A percentile compares a stretch with the other conserved stretches of the same genome.
These are phyloP conservation scores for Antitrichia curtipendula DNA, from an alignment of 225 moss, liverwort and hornwort genomes.

Conservation along the genomic window DNA sequence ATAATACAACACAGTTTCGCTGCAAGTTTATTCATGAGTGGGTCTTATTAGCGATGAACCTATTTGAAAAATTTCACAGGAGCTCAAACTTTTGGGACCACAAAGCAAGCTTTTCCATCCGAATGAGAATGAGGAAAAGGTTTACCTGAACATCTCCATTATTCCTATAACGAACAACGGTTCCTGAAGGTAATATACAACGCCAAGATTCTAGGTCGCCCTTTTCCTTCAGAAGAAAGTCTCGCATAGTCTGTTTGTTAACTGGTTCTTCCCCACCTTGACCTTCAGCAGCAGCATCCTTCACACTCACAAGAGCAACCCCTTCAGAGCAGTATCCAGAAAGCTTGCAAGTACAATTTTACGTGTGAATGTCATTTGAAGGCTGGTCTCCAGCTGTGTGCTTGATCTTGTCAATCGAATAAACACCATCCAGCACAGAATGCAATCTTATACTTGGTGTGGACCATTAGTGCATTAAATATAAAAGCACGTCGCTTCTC, in stretches of 20 bases:
- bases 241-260: constrained; percentile 22
- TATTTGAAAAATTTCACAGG: background rate
- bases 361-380: background rate
- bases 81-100: background rate
- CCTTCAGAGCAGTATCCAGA: background rate
- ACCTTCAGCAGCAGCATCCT: constrained; percentile 3
- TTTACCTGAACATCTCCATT: constrained; percentile 65
- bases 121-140: background rate
- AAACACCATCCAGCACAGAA: background rate
- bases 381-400: background rate
- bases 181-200: constrained; percentile 71
- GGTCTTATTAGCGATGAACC: background rate
- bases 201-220: constrained; percentile 59
- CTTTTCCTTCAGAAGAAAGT: constrained; percentile 30
- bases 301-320: background rate
- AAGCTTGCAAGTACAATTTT: background rate
- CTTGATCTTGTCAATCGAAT: background rate
- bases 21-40: background rate
- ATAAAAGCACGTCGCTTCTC: background rate
- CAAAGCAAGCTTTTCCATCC: background rate
- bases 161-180: constrained; percentile 53
- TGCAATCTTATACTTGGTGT: background rate
- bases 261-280: background rate
- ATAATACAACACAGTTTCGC: background rate
- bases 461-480: background rate